Conservation (phyloP, 352 stramenopile species). For the Phytophthora fragariae region DNA sequence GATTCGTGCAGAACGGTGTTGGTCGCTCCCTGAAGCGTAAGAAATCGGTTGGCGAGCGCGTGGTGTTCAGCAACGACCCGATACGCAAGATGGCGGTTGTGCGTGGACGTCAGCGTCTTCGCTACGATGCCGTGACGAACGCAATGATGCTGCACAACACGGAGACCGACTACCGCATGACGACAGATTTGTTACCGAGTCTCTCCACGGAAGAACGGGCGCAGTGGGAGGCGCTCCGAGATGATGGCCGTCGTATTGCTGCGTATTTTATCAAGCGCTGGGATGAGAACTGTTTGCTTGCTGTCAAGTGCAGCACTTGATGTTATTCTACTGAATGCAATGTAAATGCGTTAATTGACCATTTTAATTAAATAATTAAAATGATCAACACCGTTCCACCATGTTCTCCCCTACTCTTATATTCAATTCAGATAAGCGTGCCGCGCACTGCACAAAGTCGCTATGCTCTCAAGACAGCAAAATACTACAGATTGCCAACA, state of each 20-base stretch:
- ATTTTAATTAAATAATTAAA: neutral
- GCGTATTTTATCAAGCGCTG: conserved; percentile 61
- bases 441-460: too few relatives aligned
- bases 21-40: conserved; percentile 64
- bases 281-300: conserved; percentile 42
- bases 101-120: conserved; percentile 50
- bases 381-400: too few relatives aligned
- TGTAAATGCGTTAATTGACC: neutral
- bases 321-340: neutral
- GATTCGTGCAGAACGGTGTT: conserved; percentile 65
- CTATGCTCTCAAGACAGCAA: too few relatives aligned
- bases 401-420: too few relatives aligned
- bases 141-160: conserved; percentile 59
- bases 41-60: conserved; percentile 28
- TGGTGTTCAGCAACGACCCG: conserved; percentile 66
- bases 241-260: conserved; percentile 42
- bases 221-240: conserved; percentile 43
- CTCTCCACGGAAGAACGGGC: conserved; percentile 21
- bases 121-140: conserved; percentile 48
- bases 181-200: conserved; percentile 46
- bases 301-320: conserved; percentile 16
- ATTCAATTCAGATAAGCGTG: too few relatives aligned
- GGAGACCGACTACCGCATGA: conserved; percentile 45
- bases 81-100: conserved; percentile 58
- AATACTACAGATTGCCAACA: too few relatives aligned